These are phyloP conservation scores for Thalia dealbata DNA, from an alignment of 176 grass and related monocot species.

Conservation along the genomic window DNA sequence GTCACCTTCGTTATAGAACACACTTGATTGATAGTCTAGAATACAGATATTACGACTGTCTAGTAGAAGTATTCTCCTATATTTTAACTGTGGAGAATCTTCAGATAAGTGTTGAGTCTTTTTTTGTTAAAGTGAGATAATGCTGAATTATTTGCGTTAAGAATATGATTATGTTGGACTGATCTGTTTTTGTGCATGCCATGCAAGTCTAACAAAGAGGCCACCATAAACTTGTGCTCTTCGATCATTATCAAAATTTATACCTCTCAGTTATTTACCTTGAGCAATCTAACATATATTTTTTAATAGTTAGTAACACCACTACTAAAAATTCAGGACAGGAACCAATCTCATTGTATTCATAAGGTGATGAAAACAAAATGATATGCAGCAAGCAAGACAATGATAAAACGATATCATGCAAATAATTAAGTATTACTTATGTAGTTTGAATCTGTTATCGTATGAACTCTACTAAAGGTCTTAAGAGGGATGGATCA, in stretches of 20 bases:
- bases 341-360: background rate
- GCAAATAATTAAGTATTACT: too few species aligned
- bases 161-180: too few species aligned
- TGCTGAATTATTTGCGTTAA: background rate
- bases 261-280: background rate
- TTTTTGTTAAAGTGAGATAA: background rate
- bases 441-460: too few species aligned
- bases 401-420: too few species aligned
- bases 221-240: background rate
- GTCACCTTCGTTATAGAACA: too few species aligned
- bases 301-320: background rate
- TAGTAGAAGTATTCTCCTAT: background rate
- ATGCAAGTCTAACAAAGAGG: background rate
- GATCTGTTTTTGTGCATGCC: too few species aligned
- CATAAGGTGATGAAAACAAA: background rate
- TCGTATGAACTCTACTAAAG: too few species aligned
- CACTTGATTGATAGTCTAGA: background rate
- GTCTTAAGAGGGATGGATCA: too few species aligned
- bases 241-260: background rate
- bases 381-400: too few species aligned
- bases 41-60: background rate
- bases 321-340: background rate
- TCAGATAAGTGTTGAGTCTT: background rate
- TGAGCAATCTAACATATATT: background rate
- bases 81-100: background rate